Percentiles rank a stretch among this genome's conserved stretches.
Conservation (phyloP, 2,329 filamentous ascomycete genomes). For the Bipolaris oryzae region DNA sequence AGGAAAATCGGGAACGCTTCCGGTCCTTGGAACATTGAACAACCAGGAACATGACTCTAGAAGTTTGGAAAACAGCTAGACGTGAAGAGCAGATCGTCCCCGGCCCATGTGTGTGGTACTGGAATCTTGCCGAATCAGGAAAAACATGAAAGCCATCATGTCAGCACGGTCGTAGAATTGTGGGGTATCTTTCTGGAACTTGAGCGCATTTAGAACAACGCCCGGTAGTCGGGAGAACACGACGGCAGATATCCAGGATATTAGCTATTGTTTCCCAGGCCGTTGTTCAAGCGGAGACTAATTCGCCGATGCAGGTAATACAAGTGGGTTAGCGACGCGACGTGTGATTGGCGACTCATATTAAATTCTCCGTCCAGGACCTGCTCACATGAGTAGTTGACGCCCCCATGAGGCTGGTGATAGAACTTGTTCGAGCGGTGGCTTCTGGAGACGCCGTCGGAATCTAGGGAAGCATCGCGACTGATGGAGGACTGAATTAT, state of each 20-base stretch:
- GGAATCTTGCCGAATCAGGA: neutral
- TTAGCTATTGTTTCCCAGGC: constrained; percentile 9
- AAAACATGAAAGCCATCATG: neutral
- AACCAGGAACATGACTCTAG: constrained; percentile 1
- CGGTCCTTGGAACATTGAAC: neutral
- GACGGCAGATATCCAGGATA: constrained; percentile 9
- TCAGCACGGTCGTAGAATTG: neutral
- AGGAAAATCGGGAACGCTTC: neutral
- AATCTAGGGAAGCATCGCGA: constrained; percentile 15
- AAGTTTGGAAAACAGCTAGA: neutral
- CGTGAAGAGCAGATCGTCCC: neutral
- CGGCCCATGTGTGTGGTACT: neutral
- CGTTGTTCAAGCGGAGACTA: constrained; percentile 12
- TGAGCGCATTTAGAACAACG: neutral
- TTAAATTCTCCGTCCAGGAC: constrained; percentile 3
- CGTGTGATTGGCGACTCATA: constrained; percentile 9
- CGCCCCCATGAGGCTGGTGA: neutral
- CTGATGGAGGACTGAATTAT: constrained; percentile 4
- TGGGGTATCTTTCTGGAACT: neutral
- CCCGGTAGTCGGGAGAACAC: neutral
- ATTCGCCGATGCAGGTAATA: constrained; percentile 4
- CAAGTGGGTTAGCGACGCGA: neutral
- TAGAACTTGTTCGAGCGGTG: neutral
- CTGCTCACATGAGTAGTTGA: constrained; percentile 8
- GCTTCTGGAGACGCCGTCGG: constrained; percentile 7